Base-by-base conservation (phyloP, 116 monocot species). In the Dioscorea cayenensis region DNA sequence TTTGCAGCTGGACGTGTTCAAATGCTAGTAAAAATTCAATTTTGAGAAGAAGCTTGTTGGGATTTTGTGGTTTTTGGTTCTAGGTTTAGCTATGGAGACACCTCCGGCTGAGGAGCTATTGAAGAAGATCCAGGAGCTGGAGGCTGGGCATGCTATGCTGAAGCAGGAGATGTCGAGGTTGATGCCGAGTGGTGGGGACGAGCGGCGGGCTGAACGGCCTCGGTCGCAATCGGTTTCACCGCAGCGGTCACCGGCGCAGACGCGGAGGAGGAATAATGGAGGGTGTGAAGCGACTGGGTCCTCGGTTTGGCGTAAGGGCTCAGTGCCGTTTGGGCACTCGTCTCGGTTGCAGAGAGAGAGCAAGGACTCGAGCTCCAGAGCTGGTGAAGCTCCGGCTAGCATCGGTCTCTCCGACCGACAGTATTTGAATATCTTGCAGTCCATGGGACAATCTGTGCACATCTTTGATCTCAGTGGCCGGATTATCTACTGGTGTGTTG, bases 371-470 rank as follows among this genome's bases (percentile, higher is more conserved):
- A 65, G 27, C 28, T 29, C 66, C 9, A 19, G 51, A 17, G 69
- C 11, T 27, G 64, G 37, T 0, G 58, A 69, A 14, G 76, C n/a
- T 2, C 66, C 20, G 25, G 49, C n/a, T 4, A 76, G 75, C 4
- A 2, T 79, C 49, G 81, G 74, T 27, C 63, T 96, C 73, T 86
- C 95, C 37, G 95, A 96, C 27, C 63, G 63, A 75, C 83, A 90
- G 81, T 88, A 77, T 67, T 59, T 80, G 68, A 89, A 83, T 51
- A 81, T 96, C 51, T 38, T 96, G 77, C 90, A 90, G 71, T 87
- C 90, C 17, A 78, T 96, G 87, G 96, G 92, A 70, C 96, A 92
- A 69, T 82, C 96, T 17, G 92, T 96, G 20, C 92, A 96, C 65
- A 82, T 96, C 22, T 85, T 92, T 37, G 84, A 92, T 63, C 85